These are phyloP conservation scores for Diddensiella transvaalensis DNA, from an alignment of 805 yeast genomes.

Conservation along the genomic window DNA sequence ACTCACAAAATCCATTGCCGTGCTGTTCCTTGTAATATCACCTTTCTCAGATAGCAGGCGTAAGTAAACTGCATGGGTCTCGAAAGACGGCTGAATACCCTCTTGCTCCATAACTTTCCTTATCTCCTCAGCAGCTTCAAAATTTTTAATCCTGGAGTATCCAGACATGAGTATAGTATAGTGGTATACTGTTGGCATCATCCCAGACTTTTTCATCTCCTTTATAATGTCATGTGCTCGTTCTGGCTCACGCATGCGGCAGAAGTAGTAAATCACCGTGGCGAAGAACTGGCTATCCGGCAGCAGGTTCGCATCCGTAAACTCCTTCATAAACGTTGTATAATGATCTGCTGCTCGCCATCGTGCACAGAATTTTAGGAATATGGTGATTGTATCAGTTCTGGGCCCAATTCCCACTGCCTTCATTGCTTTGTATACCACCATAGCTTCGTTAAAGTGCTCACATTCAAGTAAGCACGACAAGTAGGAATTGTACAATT, in stretches of 20 bases:
- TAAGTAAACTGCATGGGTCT: slow-evolving; percentile 25
- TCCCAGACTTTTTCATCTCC: slow-evolving; percentile 21
- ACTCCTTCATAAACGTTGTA: slow-evolving; percentile 24
- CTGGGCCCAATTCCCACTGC: slow-evolving; percentile 14
- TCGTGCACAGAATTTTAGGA: slow-evolving; percentile 25
- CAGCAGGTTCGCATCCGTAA: slow-evolving; percentile 24
- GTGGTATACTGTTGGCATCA: slow-evolving; percentile 22
- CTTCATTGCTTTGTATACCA: slow-evolving; percentile 29
- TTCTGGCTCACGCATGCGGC: slow-evolving; percentile 34
- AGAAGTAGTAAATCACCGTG: slow-evolving; percentile 31
- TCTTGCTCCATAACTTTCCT: slow-evolving; percentile 18
- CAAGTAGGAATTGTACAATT: slow-evolving; percentile 34
- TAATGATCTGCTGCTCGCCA: slow-evolving; percentile 13
- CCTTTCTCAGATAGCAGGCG: slow-evolving; percentile 1
- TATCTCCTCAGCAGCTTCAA: slow-evolving; percentile 17
- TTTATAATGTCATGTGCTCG: slow-evolving; percentile 35
- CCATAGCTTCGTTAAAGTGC: slow-evolving; percentile 32
- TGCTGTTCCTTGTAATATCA: slow-evolving; percentile 9
- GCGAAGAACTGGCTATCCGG: slow-evolving; percentile 32
- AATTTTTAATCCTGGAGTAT: slow-evolving; percentile 13
- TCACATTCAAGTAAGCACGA: slow-evolving; percentile 30
- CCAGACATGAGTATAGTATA: slow-evolving; percentile 26
- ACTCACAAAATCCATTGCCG: slow-evolving; percentile 16
- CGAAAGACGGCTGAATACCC: slow-evolving; percentile 22
- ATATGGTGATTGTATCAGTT: slow-evolving; percentile 26